Evolutionary conservation across 805 yeast genomes (phyloP).

Genomic region (Kazachstania kunashirensis): DNA sequence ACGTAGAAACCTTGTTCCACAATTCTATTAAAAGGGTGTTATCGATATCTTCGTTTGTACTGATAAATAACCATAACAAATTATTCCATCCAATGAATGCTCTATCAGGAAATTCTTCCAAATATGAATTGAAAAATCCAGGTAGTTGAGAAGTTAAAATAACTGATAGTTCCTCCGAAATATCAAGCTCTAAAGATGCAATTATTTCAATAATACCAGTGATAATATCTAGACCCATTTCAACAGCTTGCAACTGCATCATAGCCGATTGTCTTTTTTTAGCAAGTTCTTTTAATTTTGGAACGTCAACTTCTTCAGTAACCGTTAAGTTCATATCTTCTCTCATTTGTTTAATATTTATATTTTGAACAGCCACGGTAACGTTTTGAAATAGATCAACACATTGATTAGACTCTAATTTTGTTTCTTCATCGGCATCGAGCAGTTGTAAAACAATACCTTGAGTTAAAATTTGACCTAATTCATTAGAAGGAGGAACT

Average conservation of each 20-base stretch:
- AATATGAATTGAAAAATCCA: slow-evolving; percentile 34
- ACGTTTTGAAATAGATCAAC: slow-evolving; percentile 19
- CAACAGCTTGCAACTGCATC: slow-evolving; percentile 51
- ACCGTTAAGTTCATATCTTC: slow-evolving; percentile 9
- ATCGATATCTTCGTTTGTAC: slow-evolving; percentile 20
- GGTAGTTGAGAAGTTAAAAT: slow-evolving; percentile 22
- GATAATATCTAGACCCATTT: slow-evolving; percentile 62
- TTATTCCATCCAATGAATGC: slow-evolving; percentile 64
- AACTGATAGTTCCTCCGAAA: slow-evolving; percentile 5
- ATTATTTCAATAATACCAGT: slow-evolving; percentile 61
- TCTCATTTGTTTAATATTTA: slow-evolving; percentile 30
- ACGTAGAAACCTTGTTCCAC: slow-evolving; percentile 10
- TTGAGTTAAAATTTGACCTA: slow-evolving; percentile 29
- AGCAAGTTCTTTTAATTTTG: slow-evolving; percentile 30
- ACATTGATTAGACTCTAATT: slow-evolving; percentile 10
- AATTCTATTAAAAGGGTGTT: slow-evolving; percentile 8
- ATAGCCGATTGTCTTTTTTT: slow-evolving; percentile 38
- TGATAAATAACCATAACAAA: slow-evolving; percentile 40
- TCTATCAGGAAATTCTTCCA: slow-evolving; percentile 43
- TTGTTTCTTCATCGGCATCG: slow-evolving; percentile 22
- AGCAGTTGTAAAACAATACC: slow-evolving; percentile 33
- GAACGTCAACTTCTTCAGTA: slow-evolving; percentile 12
- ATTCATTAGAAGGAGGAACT: slow-evolving; percentile 18
- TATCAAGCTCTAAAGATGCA: slow-evolving; percentile 20
- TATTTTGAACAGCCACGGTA: slow-evolving; percentile 21